Conservation (phyloP, 495 filamentous ascomycete species). For the Coniosporium apollinis region DNA sequence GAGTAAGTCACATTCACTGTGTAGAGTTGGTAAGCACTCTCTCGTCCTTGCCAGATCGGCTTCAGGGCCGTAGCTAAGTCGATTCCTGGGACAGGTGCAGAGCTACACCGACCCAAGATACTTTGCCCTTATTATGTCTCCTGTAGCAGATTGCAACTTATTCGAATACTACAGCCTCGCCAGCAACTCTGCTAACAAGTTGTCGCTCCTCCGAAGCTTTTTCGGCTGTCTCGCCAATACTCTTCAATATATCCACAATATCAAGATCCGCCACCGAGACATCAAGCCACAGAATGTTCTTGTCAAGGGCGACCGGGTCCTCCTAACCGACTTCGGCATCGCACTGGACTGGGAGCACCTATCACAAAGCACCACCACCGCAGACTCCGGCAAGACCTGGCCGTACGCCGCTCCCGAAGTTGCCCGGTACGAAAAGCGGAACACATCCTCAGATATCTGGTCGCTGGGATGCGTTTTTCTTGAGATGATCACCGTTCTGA, state of each 20-base stretch:
- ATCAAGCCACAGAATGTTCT: constrained; percentile 4
- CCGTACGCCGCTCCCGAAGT: constrained; percentile 3
- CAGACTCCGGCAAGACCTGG: neutral
- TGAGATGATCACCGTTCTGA: constrained; percentile 1
- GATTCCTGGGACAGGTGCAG: no score
- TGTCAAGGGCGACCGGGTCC: neutral
- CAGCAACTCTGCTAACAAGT: neutral
- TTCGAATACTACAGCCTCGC: neutral
- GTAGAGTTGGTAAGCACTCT: neutral
- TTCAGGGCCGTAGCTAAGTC: no score
- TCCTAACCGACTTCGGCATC: constrained; percentile 4
- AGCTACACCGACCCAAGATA: constrained; percentile 1
- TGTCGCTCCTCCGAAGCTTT: neutral
- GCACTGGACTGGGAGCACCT: constrained; percentile 1
- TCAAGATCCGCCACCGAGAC: constrained; percentile 4
- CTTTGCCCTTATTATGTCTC: constrained; percentile 4
- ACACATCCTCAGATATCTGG: constrained; percentile 3
- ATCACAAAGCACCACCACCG: neutral
- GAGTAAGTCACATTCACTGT: no score
- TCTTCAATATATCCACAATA: constrained; percentile 1
- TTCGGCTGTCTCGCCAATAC: constrained; percentile 2
- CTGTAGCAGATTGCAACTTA: constrained; percentile 2
- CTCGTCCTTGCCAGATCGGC: constrained; percentile 2
- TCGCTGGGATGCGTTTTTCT: constrained; percentile 5
- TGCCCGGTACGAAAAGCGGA: neutral